A percentile compares a stretch with the other conserved stretches of the same genome.
Conservation (phyloP, 2,329 filamentous ascomycete species). For the Aspergillus quadrilineatus region DNA sequence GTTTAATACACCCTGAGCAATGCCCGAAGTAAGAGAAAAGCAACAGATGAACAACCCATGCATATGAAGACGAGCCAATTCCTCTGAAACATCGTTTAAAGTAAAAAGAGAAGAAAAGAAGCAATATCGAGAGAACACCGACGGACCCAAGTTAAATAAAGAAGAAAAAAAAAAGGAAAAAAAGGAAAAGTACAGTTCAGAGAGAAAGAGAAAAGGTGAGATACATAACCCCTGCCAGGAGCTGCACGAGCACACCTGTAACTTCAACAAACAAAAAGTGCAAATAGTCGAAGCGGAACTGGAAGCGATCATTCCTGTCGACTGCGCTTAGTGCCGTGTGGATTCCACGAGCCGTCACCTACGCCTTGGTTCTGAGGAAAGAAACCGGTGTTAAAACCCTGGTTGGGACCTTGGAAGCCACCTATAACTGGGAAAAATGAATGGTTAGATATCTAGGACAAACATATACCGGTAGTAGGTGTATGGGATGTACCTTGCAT, state of each 20-base stretch:
- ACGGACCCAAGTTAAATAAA: conserved; percentile 7
- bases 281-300: background rate
- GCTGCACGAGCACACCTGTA: conserved; percentile 9
- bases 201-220: conserved; percentile 15
- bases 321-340: conserved; percentile 76
- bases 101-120: conserved; percentile 7
- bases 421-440: conserved; percentile 39
- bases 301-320: conserved; percentile 60
- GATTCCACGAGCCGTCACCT: conserved; percentile 70
- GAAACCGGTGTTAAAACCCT: conserved; percentile 72
- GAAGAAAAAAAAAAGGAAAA: background rate
- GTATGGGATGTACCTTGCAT: conserved; percentile 47
- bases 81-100: conserved; percentile 20
- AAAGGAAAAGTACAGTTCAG: conserved; percentile 3
- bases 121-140: background rate
- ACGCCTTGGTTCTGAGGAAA: conserved; percentile 57
- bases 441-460: conserved; percentile 14
- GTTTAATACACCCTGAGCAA: conserved; percentile 30
- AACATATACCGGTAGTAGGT: background rate
- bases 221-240: conserved; percentile 17
- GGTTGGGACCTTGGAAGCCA: conserved; percentile 67
- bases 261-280: conserved; percentile 9
- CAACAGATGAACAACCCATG: conserved; percentile 6
- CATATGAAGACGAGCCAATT: conserved; percentile 16
- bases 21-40: conserved; percentile 16